phyloP scores from a whole-genome alignment of 495 filamentous ascomycete genomes.

The Penicillium psychrofluorescens region DNA sequence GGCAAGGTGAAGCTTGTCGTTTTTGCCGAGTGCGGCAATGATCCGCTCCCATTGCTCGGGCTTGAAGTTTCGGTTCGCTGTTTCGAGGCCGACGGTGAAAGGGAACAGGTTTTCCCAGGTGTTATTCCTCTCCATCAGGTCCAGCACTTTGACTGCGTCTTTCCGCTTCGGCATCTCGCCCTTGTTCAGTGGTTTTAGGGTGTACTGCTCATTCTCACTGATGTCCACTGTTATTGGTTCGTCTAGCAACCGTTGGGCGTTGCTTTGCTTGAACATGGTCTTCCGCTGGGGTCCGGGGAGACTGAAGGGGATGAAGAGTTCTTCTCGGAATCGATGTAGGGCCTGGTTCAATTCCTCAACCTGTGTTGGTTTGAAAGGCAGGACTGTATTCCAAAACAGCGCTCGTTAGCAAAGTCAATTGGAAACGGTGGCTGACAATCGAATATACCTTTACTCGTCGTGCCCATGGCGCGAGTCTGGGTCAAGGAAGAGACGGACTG shows the following conservation, averaged over 20 bases:
- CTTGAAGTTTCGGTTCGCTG: constrained; percentile 29
- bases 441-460: constrained; percentile 26
- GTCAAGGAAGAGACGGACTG: constrained; percentile 23
- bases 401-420: background rate
- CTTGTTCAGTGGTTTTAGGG: constrained; percentile 44
- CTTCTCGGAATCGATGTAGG: constrained; percentile 49
- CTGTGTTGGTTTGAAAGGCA: constrained; percentile 42
- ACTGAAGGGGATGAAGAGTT: constrained; percentile 58
- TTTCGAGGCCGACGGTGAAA: constrained; percentile 50
- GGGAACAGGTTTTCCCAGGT: constrained; percentile 56
- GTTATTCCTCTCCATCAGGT: constrained; percentile 45
- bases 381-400: constrained; percentile 20
- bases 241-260: constrained; percentile 42
- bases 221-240: constrained; percentile 58
- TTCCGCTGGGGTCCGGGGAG: constrained; percentile 48
- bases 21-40: constrained; percentile 28
- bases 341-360: constrained; percentile 43
- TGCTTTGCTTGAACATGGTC: constrained; percentile 43
- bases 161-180: constrained; percentile 27
- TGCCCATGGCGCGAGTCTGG: constrained; percentile 23
- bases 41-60: constrained; percentile 26
- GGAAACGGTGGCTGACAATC: background rate
- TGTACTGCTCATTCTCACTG: constrained; percentile 45
- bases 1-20: constrained; percentile 37
- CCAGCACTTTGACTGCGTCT: constrained; percentile 19